A percentile compares a stretch with the other conserved stretches of the same genome.
phyloP scores from a whole-genome alignment of 805 yeast species.

The Starmerella lactis-condensi region DNA sequence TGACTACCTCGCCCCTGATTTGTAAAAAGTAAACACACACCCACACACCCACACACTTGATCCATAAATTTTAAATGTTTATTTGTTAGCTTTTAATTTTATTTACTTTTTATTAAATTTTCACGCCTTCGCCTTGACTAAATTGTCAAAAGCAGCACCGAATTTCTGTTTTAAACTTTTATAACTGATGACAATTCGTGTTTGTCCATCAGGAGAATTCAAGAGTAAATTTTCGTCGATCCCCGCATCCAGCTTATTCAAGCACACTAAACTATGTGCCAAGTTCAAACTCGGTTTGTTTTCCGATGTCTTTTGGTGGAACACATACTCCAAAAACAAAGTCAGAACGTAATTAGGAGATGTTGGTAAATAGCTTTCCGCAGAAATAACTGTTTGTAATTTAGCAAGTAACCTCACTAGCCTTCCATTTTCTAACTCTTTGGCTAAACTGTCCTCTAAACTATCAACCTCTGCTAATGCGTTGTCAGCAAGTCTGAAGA shows the following conservation, averaged over 20 bases:
- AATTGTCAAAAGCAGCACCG: conserved; percentile 46
- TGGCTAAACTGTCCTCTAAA: conserved; percentile 28
- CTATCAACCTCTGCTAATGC: conserved; percentile 17
- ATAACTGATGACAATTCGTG: conserved; percentile 67
- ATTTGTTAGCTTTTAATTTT: no score
- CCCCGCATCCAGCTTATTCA: conserved; percentile 87
- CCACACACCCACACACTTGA: no score
- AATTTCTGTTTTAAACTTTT: conserved; percentile 56
- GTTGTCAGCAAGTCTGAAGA: conserved; percentile 14
- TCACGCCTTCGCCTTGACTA: no score
- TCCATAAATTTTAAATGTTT: no score
- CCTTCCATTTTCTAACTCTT: conserved; percentile 77
- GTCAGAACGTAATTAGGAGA: conserved; percentile 58
- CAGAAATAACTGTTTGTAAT: conserved; percentile 58
- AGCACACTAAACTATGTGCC: conserved; percentile 55
- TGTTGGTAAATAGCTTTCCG: conserved; percentile 45
- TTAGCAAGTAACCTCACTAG: conserved; percentile 67
- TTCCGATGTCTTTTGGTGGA: conserved; percentile 60
- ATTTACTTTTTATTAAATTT: no score
- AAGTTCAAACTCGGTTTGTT: conserved; percentile 69
- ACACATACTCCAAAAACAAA: conserved; percentile 66
- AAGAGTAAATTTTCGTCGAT: conserved; percentile 64
- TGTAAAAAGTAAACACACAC: no score
- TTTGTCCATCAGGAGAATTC: conserved; percentile 68
- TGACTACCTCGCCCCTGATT: conserved; percentile 26